Percentiles rank a stretch among this genome's conserved stretches.
These are phyloP conservation scores for Aspergillus japonicus DNA, from an alignment of 2,329 filamentous ascomycete species.

Conservation along the genomic window DNA sequence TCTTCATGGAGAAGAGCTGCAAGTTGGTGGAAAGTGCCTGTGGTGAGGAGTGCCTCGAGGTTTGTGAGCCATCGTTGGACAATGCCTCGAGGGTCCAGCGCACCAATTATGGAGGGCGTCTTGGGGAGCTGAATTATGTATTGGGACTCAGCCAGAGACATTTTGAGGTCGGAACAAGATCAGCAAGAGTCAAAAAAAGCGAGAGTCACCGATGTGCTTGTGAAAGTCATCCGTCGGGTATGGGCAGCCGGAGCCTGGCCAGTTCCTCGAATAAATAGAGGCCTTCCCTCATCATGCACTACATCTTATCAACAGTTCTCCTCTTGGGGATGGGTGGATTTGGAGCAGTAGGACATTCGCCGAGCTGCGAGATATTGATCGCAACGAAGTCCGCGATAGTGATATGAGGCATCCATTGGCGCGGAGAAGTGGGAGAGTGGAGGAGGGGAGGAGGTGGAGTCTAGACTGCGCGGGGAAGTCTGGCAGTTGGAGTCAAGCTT, in stretches of 20 bases:
- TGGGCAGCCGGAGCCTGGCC: not conserved
- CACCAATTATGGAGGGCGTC: slow-evolving; percentile 17
- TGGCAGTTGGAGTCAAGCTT: not conserved
- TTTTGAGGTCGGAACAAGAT: slow-evolving; percentile 1
- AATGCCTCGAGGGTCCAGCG: slow-evolving; percentile 24
- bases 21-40: slow-evolving; percentile 18
- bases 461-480: not conserved
- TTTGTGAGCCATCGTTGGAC: slow-evolving; percentile 35
- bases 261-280: not conserved
- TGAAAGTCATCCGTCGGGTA: not conserved
- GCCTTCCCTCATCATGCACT: no score
- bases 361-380: not conserved
- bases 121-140: slow-evolving; percentile 34
- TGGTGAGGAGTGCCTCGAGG: slow-evolving; percentile 26
- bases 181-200: not conserved
- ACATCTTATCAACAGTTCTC: no score
- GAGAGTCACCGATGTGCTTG: not conserved
- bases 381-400: not conserved
- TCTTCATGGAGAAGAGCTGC: slow-evolving; percentile 34
- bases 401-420: not conserved
- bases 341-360: not conserved
- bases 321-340: not conserved
- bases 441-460: not conserved
- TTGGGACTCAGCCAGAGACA: slow-evolving; percentile 22
- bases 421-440: not conserved